Percentiles rank a stretch among this genome's conserved stretches.
phyloP scores from a whole-genome alignment of 2,329 filamentous ascomycete genomes.

The Rhinocladiella similis region DNA sequence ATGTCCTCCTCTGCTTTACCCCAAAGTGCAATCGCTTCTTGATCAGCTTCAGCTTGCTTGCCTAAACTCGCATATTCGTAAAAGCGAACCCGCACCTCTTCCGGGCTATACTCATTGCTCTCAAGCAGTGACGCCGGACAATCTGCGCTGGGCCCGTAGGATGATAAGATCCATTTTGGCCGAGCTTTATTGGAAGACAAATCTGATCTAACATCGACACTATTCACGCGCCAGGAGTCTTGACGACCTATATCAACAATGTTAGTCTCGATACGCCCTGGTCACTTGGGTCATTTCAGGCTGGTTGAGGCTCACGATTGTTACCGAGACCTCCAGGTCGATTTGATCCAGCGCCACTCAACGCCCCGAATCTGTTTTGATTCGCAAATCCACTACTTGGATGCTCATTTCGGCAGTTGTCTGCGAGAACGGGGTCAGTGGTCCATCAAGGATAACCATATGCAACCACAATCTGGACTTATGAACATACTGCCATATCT shows the following conservation, averaged over 20 bases:
- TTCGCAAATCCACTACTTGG: slow-evolving; percentile 42
- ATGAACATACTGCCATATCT: slow-evolving; percentile 58
- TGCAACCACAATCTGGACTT: too few species aligned
- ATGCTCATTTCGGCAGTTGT: slow-evolving; percentile 62
- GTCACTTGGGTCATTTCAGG: too few species aligned
- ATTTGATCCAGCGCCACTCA: slow-evolving; percentile 25
- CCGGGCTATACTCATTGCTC: slow-evolving; percentile 82
- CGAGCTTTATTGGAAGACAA: slow-evolving; percentile 62
- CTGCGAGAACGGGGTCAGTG: slow-evolving; percentile 37
- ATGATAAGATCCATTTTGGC: slow-evolving; percentile 82
- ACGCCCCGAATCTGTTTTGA: slow-evolving; percentile 20
- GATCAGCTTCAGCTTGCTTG: slow-evolving; percentile 49
- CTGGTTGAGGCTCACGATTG: slow-evolving; percentile 14
- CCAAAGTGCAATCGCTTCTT: slow-evolving; percentile 57
- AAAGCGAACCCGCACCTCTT: slow-evolving; percentile 76
- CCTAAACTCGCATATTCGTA: slow-evolving; percentile 66
- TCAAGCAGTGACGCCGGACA: slow-evolving; percentile 83
- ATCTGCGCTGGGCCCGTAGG: slow-evolving; percentile 76
- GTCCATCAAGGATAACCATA: background rate
- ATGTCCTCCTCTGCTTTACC: slow-evolving; percentile 70
- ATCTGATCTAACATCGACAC: slow-evolving; percentile 64
- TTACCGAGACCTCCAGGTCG: slow-evolving; percentile 10
- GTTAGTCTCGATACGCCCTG: slow-evolving; percentile 2
- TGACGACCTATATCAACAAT: slow-evolving; percentile 23
- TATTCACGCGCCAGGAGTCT: slow-evolving; percentile 48